phyloP scores from a whole-genome alignment of 129 eudicot genomes.

The Centrapalus pauciflorus region DNA sequence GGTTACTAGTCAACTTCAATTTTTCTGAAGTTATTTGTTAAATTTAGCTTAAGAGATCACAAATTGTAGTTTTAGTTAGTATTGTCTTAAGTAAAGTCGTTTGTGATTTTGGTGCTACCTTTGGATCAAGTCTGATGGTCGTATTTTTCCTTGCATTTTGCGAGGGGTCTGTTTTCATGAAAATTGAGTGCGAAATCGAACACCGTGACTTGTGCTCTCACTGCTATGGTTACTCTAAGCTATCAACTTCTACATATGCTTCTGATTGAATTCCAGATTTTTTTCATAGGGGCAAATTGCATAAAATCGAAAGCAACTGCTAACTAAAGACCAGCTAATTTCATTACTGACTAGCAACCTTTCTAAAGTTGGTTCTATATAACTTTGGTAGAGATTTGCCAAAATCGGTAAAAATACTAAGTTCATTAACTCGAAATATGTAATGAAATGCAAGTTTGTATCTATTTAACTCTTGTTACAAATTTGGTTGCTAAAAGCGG shows the following conservation, averaged over 20 bases:
- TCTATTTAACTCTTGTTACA: no score
- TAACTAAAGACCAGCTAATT: no score
- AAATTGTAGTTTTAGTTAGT: neutral
- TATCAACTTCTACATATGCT: neutral
- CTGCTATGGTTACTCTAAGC: neutral
- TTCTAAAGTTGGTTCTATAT: no score
- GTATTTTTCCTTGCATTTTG: neutral
- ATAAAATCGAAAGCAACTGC: no score
- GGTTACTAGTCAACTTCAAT: slow-evolving; percentile 30
- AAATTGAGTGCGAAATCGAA: neutral
- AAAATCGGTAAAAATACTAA: no score
- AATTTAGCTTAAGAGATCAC: neutral
- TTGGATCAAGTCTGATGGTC: neutral
- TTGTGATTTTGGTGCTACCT: neutral
- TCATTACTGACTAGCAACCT: no score
- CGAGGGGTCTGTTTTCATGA: neutral
- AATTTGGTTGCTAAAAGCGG: no score
- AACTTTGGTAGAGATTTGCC: no score
- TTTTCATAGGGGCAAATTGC: no score
- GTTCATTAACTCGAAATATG: no score
- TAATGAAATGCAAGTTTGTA: no score
- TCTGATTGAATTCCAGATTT: neutral
- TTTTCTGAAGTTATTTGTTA: neutral
- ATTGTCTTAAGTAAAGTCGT: neutral
- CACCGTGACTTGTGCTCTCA: neutral